Evolutionary conservation across 352 stramenopile species (phyloP).

Genomic region (Pythium sukuiense): DNA sequence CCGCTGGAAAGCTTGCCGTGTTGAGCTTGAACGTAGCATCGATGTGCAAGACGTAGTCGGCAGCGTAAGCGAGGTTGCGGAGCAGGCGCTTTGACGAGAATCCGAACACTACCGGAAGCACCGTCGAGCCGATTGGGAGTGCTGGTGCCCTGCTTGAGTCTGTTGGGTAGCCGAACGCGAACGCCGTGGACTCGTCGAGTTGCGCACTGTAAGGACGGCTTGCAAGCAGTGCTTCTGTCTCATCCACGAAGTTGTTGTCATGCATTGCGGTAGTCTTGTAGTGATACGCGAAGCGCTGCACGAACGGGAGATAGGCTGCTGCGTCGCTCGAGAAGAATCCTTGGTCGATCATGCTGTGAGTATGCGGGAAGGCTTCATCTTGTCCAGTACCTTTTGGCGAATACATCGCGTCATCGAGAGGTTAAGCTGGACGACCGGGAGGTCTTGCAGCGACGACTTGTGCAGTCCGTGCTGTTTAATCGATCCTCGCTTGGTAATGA

Average conservation of each 20-base stretch:
- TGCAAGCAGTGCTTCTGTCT: not conserved
- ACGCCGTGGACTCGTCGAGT: not conserved
- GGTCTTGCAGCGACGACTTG: too few relatives aligned
- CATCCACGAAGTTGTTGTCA: constrained; percentile 11
- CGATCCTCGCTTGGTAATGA: too few relatives aligned
- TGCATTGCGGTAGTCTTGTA: not conserved
- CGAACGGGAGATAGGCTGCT: not conserved
- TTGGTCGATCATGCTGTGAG: too few relatives aligned
- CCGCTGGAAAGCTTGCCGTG: not conserved
- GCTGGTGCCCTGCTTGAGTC: not conserved
- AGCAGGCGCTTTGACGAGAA: not conserved
- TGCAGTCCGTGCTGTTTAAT: too few relatives aligned
- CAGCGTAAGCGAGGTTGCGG: not conserved
- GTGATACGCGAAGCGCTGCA: not conserved
- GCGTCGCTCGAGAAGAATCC: too few relatives aligned
- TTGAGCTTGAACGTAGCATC: constrained; percentile 17
- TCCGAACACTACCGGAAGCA: not conserved
- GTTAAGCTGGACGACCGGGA: too few relatives aligned
- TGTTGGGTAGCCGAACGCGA: not conserved
- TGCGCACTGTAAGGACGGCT: not conserved
- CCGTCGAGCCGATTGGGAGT: not conserved
- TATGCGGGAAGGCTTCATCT: too few relatives aligned
- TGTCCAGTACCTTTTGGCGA: too few relatives aligned
- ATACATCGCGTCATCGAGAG: too few relatives aligned
- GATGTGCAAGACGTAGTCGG: not conserved